Base-by-base conservation (phyloP, 2,329 filamentous ascomycete genomes). In the Verticillium klebahnii region DNA sequence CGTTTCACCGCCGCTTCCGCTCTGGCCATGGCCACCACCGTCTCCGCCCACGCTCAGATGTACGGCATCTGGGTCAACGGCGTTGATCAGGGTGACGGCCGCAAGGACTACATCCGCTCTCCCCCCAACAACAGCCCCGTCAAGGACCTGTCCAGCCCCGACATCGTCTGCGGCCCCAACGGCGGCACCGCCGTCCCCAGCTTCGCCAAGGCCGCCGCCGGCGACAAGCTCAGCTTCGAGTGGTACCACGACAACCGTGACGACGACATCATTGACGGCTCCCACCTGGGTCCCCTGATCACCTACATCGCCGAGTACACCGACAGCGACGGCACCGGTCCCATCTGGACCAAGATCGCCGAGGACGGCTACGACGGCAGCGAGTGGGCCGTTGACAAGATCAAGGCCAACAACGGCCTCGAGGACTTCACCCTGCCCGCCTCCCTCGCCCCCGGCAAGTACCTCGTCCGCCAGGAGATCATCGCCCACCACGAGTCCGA, bases 381-480 rank as follows among this genome's bases (percentile, higher is more conserved):
- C 31, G 66, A 80, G 77, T 80, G 78, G 78, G 75, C 74, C 57
- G 73, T 77, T 40, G 73, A 76, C 66, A 73, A 79, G 52, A 72
- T 86, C 68, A 81, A 81, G 66, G 67, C 74, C 67, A 78, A 80
- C 72, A 77, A 78, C 68, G 82, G 81, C 73, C 80, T 76, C 69
- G 76, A 76, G 69, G 77, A 76, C 62, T 75, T 83, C 64, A 79
- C 74, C 19, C 75, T 85, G 54, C 82, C 82, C 58, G 68, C 72
- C 56, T 63, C 63, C 62, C 76, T 84, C 55, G 77, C 75, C 32
- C 70, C 78, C 29, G 82, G 82, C 62, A 80, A 83, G 73, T 85
- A 85, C 69, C 75, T 85, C 61, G 69, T 85, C 65, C 80, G 82
- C 60, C 80, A 84, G 69, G 82, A 85, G 71, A 83, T 83, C 69